Evolutionary conservation across 495 filamentous ascomycete genomes (phyloP), one percentile per base, ranked within the genome.

Genomic region (Achaetomiella virescens): DNA sequence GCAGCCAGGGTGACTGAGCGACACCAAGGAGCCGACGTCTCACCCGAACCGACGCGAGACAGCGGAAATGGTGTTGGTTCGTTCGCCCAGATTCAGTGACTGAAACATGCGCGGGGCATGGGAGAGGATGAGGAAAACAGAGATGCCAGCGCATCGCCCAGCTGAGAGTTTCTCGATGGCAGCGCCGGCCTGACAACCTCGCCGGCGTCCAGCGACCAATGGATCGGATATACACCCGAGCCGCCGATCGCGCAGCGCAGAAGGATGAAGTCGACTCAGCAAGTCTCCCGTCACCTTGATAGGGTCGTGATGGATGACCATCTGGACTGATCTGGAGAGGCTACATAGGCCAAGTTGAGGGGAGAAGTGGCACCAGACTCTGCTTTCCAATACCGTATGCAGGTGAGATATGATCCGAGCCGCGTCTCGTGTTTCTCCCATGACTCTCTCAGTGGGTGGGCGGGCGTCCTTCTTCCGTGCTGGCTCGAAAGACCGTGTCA

Each of bases 81-180:
- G 31, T 24, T 46, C n/a, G n/a, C n/a, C 27, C 35, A 47, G 22
- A 24, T 21, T 14, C 12, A 17, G 14, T 35, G 33, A 48, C 24
- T 48, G 52, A 55, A 55, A 41, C 52, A 12, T 9, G 43, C 25
- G 22, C 17, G 12, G 7, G 15, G 6, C 15, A 7, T 18, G 7
- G 38, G 38, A 31, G 27, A 33, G 22, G 41, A 37, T 41, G 37
- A 20, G 17, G 52, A 31, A 29, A 41, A 10, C 15, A 36, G 38
- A 54, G 14, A 18, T 54, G 51, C 40, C 51, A 54, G 20, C 41
- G 20, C 52, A 47, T 53, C 50, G 22, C 18, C 41, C 24, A 41
- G 29, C 18, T 40, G 40, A 45, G 9, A 38, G 1, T 22, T 22
- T 14, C 15, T 38, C 14, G 5, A 41, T 41, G 5, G n/a, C 49